Conservation (phyloP, 768 basidiomycete species). For the Suillus lakei region DNA sequence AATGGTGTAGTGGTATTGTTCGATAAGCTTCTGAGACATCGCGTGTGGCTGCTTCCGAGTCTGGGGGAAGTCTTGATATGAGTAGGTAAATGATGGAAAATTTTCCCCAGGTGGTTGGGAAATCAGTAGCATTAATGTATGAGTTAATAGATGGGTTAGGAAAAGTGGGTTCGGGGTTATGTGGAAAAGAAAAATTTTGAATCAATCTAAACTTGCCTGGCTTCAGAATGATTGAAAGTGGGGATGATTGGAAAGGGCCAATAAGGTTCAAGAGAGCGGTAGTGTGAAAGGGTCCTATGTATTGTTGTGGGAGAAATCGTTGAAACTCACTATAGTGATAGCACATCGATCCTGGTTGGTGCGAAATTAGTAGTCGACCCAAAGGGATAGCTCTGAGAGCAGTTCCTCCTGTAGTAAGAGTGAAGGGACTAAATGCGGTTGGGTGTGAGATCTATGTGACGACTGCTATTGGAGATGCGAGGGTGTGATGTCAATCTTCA, state of each 20-base stretch:
- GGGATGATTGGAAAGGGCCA: constrained; percentile 23
- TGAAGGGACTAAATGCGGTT: too few species aligned
- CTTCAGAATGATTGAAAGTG: constrained; percentile 11
- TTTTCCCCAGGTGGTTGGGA: constrained; percentile 51
- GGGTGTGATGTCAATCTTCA: too few species aligned
- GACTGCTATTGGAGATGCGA: too few species aligned
- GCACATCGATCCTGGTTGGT: too few species aligned
- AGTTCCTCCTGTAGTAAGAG: too few species aligned
- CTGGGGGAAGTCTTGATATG: constrained; percentile 31
- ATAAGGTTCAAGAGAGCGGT: constrained; percentile 3
- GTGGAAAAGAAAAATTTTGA: constrained; percentile 43
- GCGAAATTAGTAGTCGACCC: too few species aligned
- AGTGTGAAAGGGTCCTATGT: constrained; percentile 18
- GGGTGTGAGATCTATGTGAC: too few species aligned
- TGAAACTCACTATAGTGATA: too few species aligned
- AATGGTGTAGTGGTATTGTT: constrained; percentile 31
- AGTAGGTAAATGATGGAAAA: constrained; percentile 37
- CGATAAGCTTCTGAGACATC: constrained; percentile 42
- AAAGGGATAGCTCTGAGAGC: too few species aligned
- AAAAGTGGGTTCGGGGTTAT: background rate
- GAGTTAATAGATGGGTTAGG: constrained; percentile 37
- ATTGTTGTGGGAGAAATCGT: too few species aligned
- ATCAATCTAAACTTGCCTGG: constrained; percentile 38
- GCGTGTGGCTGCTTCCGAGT: constrained; percentile 32
- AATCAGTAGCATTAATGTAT: constrained; percentile 32